Evolutionary conservation across 768 basidiomycete genomes (phyloP), one percentile per base, ranked within the genome.

Genomic region (Kwoniella heveanensis): DNA sequence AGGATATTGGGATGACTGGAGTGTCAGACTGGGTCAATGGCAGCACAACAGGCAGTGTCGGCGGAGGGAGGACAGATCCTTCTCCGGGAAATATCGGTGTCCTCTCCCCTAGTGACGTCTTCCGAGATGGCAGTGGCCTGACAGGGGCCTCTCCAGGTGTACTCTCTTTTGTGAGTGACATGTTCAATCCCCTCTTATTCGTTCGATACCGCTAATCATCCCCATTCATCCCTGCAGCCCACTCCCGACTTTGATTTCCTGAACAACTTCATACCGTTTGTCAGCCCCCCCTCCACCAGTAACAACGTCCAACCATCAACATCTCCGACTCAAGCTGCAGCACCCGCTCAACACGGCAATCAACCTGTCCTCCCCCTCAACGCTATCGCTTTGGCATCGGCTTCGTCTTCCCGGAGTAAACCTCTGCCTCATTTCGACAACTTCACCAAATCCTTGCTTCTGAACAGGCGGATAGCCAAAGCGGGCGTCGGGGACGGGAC

Each of bases 221-320:
- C n/a, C n/a, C n/a, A n/a, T n/a, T n/a, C n/a, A n/a, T n/a, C n/a
- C 32, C 32, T 13, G 32, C 32, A 36, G 32, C 32, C 32, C 6
- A 62, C 60, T n/a, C 60, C 60, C 21, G 60, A 62, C 46, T 62
- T 62, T 32, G 36, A 44, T 36, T 61, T 66, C 37, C 36, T 66
- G 19, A 66, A 66, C 50, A 59, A 66, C n/a, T 62, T 62, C 44
- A 60, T 66, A 12, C 65, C 65, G 15, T 53, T 52, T 46, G 50
- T 66, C n/a, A 55, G 57, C 19, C 48, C 65, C 27, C 60, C 50
- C 17, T 53, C 26, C 27, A 39, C 44, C 53, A 22, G 51, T 30
- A 48, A 49, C 50, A 44, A 39, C 8, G 22, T 39, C n/a, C 37
- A 36, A 1, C 27, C 29, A 17, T 13, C 17, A n/a, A 24, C 46